Conservation (phyloP, 176 grass and related monocot species). For the Ananas comosus region DNA sequence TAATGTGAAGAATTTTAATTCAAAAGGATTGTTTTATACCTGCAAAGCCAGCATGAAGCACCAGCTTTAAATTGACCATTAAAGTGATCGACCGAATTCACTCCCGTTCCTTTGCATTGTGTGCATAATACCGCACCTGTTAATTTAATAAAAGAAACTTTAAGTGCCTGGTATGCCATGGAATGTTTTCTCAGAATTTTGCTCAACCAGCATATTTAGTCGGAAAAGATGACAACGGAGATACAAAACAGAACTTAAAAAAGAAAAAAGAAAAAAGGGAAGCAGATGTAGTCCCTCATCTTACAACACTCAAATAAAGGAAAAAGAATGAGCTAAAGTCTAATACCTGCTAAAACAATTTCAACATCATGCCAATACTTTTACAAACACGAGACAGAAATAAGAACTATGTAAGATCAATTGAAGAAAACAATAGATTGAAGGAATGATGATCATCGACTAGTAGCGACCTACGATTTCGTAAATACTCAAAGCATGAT, state of each 20-base stretch:
- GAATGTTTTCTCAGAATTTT: neutral
- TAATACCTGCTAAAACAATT: too few relatives aligned
- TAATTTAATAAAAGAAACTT: slow-evolving; percentile 16
- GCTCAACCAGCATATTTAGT: neutral
- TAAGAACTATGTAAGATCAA: too few relatives aligned
- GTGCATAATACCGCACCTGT: slow-evolving; percentile 51
- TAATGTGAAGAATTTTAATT: neutral
- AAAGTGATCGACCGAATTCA: slow-evolving; percentile 83
- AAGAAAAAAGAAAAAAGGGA: neutral
- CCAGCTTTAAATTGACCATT: slow-evolving; percentile 85
- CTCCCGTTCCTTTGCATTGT: slow-evolving; percentile 64
- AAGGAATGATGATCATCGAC: too few relatives aligned
- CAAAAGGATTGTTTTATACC: slow-evolving; percentile 29
- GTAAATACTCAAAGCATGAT: too few relatives aligned
- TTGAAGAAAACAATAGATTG: too few relatives aligned
- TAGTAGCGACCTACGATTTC: too few relatives aligned
- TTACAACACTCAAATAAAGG: neutral
- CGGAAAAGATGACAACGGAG: neutral
- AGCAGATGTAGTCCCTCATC: neutral
- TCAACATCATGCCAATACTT: too few relatives aligned
- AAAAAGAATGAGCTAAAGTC: neutral
- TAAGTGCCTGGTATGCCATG: neutral
- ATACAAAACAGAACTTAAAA: neutral
- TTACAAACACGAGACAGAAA: too few relatives aligned
- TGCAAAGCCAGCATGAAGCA: slow-evolving; percentile 91